Conservation (phyloP, 495 filamentous ascomycete genomes). For the Aspergillus asperescens region DNA sequence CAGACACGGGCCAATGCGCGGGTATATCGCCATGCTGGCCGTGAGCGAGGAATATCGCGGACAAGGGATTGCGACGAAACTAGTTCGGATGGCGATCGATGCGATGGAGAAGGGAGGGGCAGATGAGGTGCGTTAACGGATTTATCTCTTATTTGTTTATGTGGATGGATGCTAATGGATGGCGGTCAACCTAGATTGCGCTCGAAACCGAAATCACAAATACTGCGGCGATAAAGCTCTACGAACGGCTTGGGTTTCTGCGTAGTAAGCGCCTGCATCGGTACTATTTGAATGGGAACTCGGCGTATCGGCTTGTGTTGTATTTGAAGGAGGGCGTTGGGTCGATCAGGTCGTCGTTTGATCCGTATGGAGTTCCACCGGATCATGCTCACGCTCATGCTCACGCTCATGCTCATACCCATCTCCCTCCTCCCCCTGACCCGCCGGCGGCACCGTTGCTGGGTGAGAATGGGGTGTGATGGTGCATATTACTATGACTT, state of each 20-base stretch:
- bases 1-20: conserved; percentile 70
- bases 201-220: conserved; percentile 98
- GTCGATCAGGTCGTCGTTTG: conserved; percentile 34
- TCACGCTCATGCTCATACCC: neutral
- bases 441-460: conserved; percentile 18
- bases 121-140: conserved; percentile 64
- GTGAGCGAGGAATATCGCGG: conserved; percentile 73
- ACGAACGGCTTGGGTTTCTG: conserved; percentile 89
- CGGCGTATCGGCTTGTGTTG: conserved; percentile 82
- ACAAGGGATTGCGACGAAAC: conserved; percentile 80
- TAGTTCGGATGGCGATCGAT: conserved; percentile 88
- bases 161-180: neutral
- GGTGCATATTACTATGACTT: neutral
- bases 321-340: conserved; percentile 64
- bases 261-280: conserved; percentile 89
- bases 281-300: conserved; percentile 96
- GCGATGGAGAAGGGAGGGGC: conserved; percentile 79
- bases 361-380: conserved; percentile 30
- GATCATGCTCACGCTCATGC: neutral
- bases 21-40: conserved; percentile 98
- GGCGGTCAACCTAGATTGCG: conserved; percentile 62
- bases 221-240: conserved; percentile 83
- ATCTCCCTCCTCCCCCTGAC: neutral
- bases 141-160: conserved; percentile 1
- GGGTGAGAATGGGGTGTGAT: conserved; percentile 24